phyloP scores from a whole-genome alignment of 2,329 filamentous ascomycete genomes.

The Talaromyces sp. region DNA sequence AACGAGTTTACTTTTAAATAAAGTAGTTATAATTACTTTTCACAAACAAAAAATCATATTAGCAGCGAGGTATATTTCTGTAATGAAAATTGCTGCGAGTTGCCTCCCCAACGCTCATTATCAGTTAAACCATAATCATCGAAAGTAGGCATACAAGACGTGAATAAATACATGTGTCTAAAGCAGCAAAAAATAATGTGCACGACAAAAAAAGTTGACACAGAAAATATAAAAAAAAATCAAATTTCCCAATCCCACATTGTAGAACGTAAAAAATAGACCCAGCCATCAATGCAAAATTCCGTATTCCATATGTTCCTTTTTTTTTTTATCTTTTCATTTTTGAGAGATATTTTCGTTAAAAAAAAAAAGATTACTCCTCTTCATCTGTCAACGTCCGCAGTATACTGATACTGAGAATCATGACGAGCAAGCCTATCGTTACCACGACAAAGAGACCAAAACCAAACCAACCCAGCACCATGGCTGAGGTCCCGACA shows the following conservation, averaged over 20 bases:
- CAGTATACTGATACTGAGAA: slow-evolving; percentile 82
- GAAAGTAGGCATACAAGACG: slow-evolving; percentile 3
- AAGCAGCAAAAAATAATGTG: not conserved
- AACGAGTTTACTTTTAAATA: no score
- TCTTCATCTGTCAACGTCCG: slow-evolving; percentile 51
- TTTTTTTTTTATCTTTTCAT: not conserved
- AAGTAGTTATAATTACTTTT: no score
- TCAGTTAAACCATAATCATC: slow-evolving; percentile 5
- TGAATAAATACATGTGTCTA: slow-evolving; percentile 4
- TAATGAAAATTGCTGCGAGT: not conserved
- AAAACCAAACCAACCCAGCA: slow-evolving; percentile 96
- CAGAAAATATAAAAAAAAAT: not conserved
- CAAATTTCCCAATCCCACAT: not conserved
- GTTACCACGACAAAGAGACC: slow-evolving; percentile 90
- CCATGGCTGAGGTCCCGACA: slow-evolving; percentile 92
- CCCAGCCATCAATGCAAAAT: not conserved
- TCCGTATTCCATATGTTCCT: not conserved
- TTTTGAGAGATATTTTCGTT: not conserved
- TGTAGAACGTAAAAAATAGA: not conserved
- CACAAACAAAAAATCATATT: not conserved
- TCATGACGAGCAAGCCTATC: slow-evolving; percentile 92
- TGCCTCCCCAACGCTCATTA: not conserved
- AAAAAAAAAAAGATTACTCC: slow-evolving; percentile 13
- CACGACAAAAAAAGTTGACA: not conserved
- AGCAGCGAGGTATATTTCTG: not conserved